Base-by-base conservation (phyloP, 345 rosid species). In the Schrenkiella parvula region DNA sequence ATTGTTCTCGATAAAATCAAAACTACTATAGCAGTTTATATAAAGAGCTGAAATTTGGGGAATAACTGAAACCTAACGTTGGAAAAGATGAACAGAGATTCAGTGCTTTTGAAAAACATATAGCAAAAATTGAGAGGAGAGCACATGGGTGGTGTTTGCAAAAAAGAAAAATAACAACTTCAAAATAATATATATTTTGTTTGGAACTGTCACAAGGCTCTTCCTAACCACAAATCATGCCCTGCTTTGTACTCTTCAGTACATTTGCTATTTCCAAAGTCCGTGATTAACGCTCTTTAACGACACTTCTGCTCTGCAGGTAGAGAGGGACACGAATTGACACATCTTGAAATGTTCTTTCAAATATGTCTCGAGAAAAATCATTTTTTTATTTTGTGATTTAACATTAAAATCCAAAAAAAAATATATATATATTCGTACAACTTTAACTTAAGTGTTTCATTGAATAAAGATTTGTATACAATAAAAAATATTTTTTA, bases 261-360 rank as follows among this genome's bases (percentile, higher is more conserved):
- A 71, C 76, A 72, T 52, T 51, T 64, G 41, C 61, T 28, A 29
- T 50, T 61, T 61, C 38, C 43, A 61, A 73, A 56, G 66, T 73
- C 77, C 77, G 77, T 65, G 57, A 73, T 64, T 73, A 23, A 64
- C 77, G 71, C 38, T 15, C 48, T 64, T 55, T 43, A 64, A 54
- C 31, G 23, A 38, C 60, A 60, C 51, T 39, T 61, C 52, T 48
- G 23, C 34, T 51, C 43, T 61, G 61, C 63, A 55, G 63, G 39
- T 73, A 55, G 71, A 31, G 41, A 72, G 38, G 58, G 39, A 64
- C 64, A 60, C 22, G 59, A 71, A 26, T 51, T 51, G 69, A 51
- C 75, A 23, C 57, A 21, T 19, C 21, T 68, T 55, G 50, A 66
- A 67, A 18, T 41, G 44, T 68, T 55, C 42, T 68, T 5, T 42